A percentile compares a stretch with the other conserved stretches of the same genome.
Evolutionary conservation across 345 rosid genomes (phyloP).

Genomic region (Isatis tinctoria): DNA sequence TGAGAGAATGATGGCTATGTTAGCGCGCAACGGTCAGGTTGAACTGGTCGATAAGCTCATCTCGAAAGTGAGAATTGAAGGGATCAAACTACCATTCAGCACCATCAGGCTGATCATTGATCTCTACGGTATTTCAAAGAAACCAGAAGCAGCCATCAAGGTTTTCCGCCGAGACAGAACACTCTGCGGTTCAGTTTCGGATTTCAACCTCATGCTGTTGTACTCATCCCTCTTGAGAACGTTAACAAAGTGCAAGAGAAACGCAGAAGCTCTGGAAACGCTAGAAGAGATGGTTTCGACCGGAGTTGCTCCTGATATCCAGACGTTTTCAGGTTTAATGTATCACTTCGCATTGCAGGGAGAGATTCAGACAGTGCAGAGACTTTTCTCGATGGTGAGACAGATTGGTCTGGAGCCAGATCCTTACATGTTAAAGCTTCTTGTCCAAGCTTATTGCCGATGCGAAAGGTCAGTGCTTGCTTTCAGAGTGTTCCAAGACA

Average conservation of each 20-base stretch:
- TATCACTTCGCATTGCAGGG: conserved; percentile 71
- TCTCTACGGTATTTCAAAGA: conserved; percentile 78
- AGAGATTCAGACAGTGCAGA: conserved; percentile 72
- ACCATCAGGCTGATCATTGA: conserved; percentile 71
- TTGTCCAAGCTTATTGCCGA: conserved; percentile 76
- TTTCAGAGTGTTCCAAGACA: conserved; percentile 68
- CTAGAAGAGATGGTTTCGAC: conserved; percentile 70
- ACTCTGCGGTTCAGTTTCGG: conserved; percentile 52
- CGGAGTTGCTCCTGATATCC: conserved; percentile 66
- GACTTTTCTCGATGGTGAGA: conserved; percentile 61
- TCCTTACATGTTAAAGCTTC: conserved; percentile 65
- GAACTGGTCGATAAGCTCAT: conserved; percentile 68
- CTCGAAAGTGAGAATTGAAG: conserved; percentile 57
- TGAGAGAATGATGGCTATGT: conserved; percentile 70
- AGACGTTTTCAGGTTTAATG: conserved; percentile 83
- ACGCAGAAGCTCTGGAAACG: conserved; percentile 53
- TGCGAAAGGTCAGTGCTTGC: conserved; percentile 79
- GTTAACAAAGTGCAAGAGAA: conserved; percentile 68
- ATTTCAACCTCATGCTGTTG: conserved; percentile 60
- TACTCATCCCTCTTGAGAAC: conserved; percentile 76
- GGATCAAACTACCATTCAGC: conserved; percentile 70
- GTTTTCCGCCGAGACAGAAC: conserved; percentile 54
- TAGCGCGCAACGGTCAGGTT: conserved; percentile 65
- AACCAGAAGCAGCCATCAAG: conserved; percentile 81
- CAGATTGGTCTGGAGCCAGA: conserved; percentile 70